Conservation (phyloP, 2,329 filamentous ascomycete species). For the Plenodomus tracheiphilus region DNA sequence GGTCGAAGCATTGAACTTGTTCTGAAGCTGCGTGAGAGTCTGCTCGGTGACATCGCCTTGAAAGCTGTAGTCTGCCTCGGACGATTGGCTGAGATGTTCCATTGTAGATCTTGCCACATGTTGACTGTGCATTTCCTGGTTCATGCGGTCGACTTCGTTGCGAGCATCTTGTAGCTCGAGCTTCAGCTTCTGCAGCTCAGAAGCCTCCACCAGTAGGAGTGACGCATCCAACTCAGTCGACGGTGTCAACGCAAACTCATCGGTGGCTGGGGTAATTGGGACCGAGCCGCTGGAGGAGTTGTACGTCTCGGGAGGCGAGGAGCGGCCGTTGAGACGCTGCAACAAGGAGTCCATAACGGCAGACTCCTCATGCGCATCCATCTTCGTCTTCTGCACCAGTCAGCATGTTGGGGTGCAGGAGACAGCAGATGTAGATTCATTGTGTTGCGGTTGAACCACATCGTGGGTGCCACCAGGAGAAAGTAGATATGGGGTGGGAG, state of each 20-base stretch:
- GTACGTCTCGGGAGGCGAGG: constrained; percentile 55
- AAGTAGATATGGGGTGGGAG: neutral
- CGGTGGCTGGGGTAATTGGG: constrained; percentile 65
- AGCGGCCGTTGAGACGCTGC: constrained; percentile 68
- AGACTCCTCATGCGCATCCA: constrained; percentile 43
- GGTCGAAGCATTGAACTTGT: constrained; percentile 53
- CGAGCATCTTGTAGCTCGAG: constrained; percentile 72
- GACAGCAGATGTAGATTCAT: neutral
- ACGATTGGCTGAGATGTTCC: constrained; percentile 58
- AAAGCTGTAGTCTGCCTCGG: constrained; percentile 55
- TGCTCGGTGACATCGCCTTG: constrained; percentile 54
- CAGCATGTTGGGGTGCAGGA: constrained; percentile 23
- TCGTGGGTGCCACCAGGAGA: neutral
- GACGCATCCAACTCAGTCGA: constrained; percentile 29
- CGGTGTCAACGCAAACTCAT: constrained; percentile 51
- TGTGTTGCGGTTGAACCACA: neutral
- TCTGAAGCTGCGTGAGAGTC: constrained; percentile 55
- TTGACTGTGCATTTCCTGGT: constrained; percentile 69
- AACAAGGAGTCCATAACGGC: constrained; percentile 65
- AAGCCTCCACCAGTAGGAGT: constrained; percentile 46
- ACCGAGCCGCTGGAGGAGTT: constrained; percentile 62
- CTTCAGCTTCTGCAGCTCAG: constrained; percentile 70
- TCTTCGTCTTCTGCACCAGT: constrained; percentile 53
- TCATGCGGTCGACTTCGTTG: constrained; percentile 70
- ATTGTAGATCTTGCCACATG: constrained; percentile 63